Base-by-base conservation (phyloP, 352 stramenopile genomes). In the Phytophthora pini region DNA sequence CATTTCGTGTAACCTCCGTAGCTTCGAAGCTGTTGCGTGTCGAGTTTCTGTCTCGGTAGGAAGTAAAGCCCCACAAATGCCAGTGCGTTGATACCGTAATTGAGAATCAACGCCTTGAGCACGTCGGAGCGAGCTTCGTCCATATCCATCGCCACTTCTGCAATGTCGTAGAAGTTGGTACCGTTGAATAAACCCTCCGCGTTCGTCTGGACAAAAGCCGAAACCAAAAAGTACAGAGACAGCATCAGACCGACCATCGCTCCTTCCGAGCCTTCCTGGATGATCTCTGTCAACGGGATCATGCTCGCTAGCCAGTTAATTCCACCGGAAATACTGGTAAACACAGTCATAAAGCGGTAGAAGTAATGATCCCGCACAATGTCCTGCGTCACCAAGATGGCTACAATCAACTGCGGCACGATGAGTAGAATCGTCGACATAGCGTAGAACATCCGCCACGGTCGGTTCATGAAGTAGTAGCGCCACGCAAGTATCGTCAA, bases 1-100 rank as follows among this genome's bases (percentile, higher is more conserved):
- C 68, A 70, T 57, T 84, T 86, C 17, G 76, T 88, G 65, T 87
- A 89, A 9, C 82, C 82, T 9, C 82, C 82, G 41, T 83, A 90
- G 38, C 79, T 86, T 20, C 81, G 79, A 31, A 86, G 36, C 26
- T 90, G 81, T 56, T 90, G 81, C 0, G 75, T 80, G 12, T 88
- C 77, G 12, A 90, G 68, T 45, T 88, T 88, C 39, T 90, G 81
- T n/a, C 48, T 40, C 9, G 81, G 81, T 5, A 90, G 38, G 24
- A 88, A 74, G 13, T 58, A 62, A 0, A 88, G 49, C 0, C 75
- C 73, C 15, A 76, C 12, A 8, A 80, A 52, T 0, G 60, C 53
- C 24, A 87, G 27, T 2, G 68, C 66, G 31, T 87, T 85, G 32
- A 87, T 78, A 1, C 60, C 75, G 34, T 82, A 84, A 32, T 76